phyloP scores from a whole-genome alignment of 2,329 filamentous ascomycete genomes.

The Nemania bipapillata region DNA sequence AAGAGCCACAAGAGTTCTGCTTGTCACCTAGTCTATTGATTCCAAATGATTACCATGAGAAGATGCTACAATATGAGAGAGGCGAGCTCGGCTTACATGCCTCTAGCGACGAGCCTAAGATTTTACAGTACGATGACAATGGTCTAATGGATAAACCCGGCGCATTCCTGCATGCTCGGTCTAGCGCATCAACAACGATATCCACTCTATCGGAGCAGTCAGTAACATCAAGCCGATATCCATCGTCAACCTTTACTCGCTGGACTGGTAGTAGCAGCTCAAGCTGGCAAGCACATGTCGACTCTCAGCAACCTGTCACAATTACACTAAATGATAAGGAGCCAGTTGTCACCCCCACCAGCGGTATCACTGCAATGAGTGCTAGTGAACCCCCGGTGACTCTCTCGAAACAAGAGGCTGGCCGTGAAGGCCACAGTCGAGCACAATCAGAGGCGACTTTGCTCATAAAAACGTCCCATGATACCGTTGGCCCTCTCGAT shows the following conservation, averaged over 20 bases:
- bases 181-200: conserved; percentile 66
- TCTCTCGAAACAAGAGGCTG: conserved; percentile 32
- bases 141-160: conserved; percentile 51
- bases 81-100: conserved; percentile 44
- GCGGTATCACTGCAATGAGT: conserved; percentile 16
- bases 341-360: conserved; percentile 30
- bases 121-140: conserved; percentile 49
- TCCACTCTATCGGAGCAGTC: conserved; percentile 62
- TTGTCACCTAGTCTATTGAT: conserved; percentile 72
- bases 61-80: conserved; percentile 60
- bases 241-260: conserved; percentile 65
- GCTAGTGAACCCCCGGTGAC: conserved; percentile 28
- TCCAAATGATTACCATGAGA: conserved; percentile 67
- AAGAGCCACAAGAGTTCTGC: conserved; percentile 68
- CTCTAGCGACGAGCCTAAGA: conserved; percentile 48
- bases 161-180: conserved; percentile 57
- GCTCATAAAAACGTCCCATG: conserved; percentile 37
- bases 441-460: conserved; percentile 50
- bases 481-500: conserved; percentile 32
- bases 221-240: conserved; percentile 61
- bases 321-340: conserved; percentile 40
- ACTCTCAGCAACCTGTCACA: conserved; percentile 29
- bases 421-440: conserved; percentile 46
- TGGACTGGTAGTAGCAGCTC: conserved; percentile 64
- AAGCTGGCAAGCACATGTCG: conserved; percentile 46